Evolutionary conservation across 2,329 filamentous ascomycete species (phyloP), one percentile per base, ranked within the genome.

Genomic region (Xylariaceae sp.): DNA sequence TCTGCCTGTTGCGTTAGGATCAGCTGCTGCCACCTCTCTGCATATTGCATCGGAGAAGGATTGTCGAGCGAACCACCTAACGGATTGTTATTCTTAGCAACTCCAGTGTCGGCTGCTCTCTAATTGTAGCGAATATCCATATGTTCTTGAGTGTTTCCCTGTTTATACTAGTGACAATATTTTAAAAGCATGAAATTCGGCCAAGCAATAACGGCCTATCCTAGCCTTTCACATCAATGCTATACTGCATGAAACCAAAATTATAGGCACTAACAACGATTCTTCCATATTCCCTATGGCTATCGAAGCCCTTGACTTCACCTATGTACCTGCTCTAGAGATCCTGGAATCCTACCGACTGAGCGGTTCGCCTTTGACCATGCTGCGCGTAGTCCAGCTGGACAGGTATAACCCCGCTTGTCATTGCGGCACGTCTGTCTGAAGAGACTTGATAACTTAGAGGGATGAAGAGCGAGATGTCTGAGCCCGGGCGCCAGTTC

Each of bases 401-500:
- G 40, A 47, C 33, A 51, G 34, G 26, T 49, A 48, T 44, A 41
- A 49, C 36, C 48, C 41, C 16, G 46, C 41, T 40, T 34, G 39
- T 40, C 51, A 37, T 34, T 48, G 41, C 47, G 26, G 46, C 40
- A 28, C 26, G 17, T 19, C 19, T 37, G 12, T 45, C 37, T 7
- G 8, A 11, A 14, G n/a, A n/a, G n/a, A n/a, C n/a, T n/a, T n/a
- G 28, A 39, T 2, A 31, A n/a, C 14, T 50, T 36, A 58, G 19
- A 47, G 46, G 34, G 17, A 26, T 39, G 45, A 58, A 40, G 54
- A 47, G 40, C 39, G 29, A 54, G 45, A 36, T 40, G 49, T 33
- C 50, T 41, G 45, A 46, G 44, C 24, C 44, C 33, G 36, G 54
- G 45, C 40, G 56, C 50, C 59, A 57, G 65, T 69, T 65, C 65